Evolutionary conservation across 768 basidiomycete species (phyloP), one percentile per base, ranked within the genome.

Genomic region (Agaricus blazei): DNA sequence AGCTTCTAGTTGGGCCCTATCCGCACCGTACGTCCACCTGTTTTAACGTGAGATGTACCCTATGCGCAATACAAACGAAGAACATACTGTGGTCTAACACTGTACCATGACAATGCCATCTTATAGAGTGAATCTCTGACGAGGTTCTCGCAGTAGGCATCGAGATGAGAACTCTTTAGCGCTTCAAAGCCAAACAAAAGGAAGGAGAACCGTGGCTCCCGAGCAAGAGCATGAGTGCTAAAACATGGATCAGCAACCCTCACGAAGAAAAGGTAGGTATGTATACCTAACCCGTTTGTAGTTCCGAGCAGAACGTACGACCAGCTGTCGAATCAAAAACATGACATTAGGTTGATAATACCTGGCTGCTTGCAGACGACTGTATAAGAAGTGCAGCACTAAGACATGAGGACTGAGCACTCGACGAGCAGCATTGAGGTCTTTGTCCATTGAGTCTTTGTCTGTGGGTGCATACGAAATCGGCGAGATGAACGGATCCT

Each of bases 11-110:
- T 98, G 94, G 4, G 93, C 84, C 2, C 93, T 85, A 68, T 92
- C 92, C 26, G 91, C 89, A n/a, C 96, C 97, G 66, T 86, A 97
- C 3, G 95, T 88, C 95, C 96, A 98, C 63, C 95, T 98, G 62
- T 1, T 24, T 51, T 36, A 27, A n/a, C 55, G 3, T 58, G 48
- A 47, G 41, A 26, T 51, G 28, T 59, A 9, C n/a, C 15, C 8
- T 40, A 43, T 48, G 36, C 42, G n/a, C 26, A 50, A 46, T 38
- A 15, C 31, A 28, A 27, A 50, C n/a, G 42, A 34, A 34, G 34
- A 14, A 63, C 91, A 69, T 68, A 97, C 95, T 93, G 93, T 8
- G 94, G 88, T n/a, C 88, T 81, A 47, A 87, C 81, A n/a, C 87
- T 74, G 71, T 98, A 99, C 97, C 96, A 98, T 3, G 85, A 81